Conservation (phyloP, 2,329 filamentous ascomycete species). For the Juglanconis sp. region DNA sequence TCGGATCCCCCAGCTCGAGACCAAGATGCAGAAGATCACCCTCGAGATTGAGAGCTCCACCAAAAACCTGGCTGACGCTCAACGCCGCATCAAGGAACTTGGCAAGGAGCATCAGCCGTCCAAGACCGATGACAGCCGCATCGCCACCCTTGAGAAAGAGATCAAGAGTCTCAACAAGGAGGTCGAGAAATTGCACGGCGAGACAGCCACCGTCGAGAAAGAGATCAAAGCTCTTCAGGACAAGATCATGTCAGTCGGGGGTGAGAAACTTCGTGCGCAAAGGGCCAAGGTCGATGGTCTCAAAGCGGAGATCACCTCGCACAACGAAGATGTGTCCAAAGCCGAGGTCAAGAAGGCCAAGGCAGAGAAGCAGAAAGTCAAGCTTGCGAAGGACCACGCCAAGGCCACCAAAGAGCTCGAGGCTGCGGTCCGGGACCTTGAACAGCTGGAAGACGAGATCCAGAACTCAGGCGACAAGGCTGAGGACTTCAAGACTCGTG, state of each 20-base stretch:
- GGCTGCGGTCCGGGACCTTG: constrained; percentile 67
- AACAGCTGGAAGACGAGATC: constrained; percentile 75
- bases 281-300: constrained; percentile 86
- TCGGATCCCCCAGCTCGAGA: constrained; percentile 80
- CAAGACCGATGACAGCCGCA: constrained; percentile 72
- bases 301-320: constrained; percentile 78
- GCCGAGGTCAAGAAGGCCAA: constrained; percentile 88
- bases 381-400: constrained; percentile 78
- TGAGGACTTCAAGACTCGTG: constrained; percentile 67
- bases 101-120: constrained; percentile 77
- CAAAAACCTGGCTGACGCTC: constrained; percentile 77
- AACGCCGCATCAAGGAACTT: constrained; percentile 83
- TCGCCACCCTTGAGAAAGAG: constrained; percentile 71
- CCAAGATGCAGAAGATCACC: constrained; percentile 83
- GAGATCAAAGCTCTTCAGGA: constrained; percentile 92
- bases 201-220: constrained; percentile 85
- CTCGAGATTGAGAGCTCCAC: constrained; percentile 86
- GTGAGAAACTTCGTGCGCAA: constrained; percentile 85
- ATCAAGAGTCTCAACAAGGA: constrained; percentile 73
- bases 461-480: constrained; percentile 73
- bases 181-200: constrained; percentile 72
- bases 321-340: constrained; percentile 78
- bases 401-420: constrained; percentile 80
- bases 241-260: constrained; percentile 98
- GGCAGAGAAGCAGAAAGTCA: constrained; percentile 85